Evolutionary conservation across 139 green algal species (phyloP).

Genomic region (Asterochloris sp.): DNA sequence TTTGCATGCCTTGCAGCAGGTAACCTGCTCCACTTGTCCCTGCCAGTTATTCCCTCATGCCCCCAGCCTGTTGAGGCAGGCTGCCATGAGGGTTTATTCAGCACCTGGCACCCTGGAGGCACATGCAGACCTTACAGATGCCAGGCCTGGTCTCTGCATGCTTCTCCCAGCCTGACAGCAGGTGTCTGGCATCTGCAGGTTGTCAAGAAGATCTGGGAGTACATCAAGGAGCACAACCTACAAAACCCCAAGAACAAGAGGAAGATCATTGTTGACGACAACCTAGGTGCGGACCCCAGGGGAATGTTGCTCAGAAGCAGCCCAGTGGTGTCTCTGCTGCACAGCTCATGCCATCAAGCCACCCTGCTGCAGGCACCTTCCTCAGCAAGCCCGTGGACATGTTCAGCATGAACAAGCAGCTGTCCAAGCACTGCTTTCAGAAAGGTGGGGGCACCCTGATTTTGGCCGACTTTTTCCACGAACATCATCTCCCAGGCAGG

Average conservation of each 20-base stretch:
- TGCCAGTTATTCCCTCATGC: too few relatives aligned
- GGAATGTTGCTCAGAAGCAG: not conserved
- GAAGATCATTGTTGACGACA: slow-evolving; percentile 43
- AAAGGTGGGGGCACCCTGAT: slow-evolving; percentile 1
- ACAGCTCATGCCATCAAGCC: too few relatives aligned
- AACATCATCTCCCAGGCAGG: too few relatives aligned
- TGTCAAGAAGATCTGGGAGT: slow-evolving; percentile 78
- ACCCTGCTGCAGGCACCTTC: not conserved
- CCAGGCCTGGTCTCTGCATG: too few relatives aligned
- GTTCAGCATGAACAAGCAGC: slow-evolving; percentile 82
- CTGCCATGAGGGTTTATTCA: too few relatives aligned
- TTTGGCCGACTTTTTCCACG: not conserved
- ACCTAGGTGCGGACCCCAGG: not conserved
- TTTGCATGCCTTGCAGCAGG: too few relatives aligned
- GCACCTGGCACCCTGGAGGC: too few relatives aligned
- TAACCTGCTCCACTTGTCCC: too few relatives aligned
- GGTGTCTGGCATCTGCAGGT: slow-evolving; percentile 31
- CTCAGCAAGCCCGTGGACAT: slow-evolving; percentile 55
- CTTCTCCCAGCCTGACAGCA: too few relatives aligned
- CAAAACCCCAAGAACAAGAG: slow-evolving; percentile 71
- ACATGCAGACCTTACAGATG: too few relatives aligned
- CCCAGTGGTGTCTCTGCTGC: not conserved
- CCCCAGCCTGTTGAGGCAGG: too few relatives aligned
- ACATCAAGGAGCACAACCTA: slow-evolving; percentile 79
- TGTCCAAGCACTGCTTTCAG: slow-evolving; percentile 53